Evolutionary conservation across 495 filamentous ascomycete species (phyloP), one percentile per base, ranked within the genome.

Genomic region (Aspergillus wentii): DNA sequence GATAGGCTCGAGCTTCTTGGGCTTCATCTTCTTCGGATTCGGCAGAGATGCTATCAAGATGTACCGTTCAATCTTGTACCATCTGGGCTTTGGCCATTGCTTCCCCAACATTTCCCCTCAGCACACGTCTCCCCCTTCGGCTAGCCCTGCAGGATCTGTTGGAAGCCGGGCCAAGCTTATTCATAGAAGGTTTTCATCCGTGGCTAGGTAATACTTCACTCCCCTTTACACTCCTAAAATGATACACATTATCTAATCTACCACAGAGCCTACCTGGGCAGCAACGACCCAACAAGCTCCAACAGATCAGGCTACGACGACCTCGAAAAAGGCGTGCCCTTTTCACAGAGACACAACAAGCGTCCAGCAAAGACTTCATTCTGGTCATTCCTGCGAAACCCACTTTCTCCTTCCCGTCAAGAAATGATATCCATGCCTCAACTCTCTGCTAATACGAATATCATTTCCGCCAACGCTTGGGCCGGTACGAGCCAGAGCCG

Each of bases 11-110:
- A 75, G 75, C 0, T 68, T 82, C 30, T 44, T 80, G 31, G 68
- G 87, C 10, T 86, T 94, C 46, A 38, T 78, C 25, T 83, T 89
- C 68, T 95, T 94, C 51, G 92, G 92, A 19, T 75, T 83, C 11
- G 88, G 86, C 11, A 67, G 64, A 15, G 91, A 95, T 40, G 86
- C 85, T 3, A 59, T 74, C n/a, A 71, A 72, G 30, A 78, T 84
- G 59, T 95, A 96, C 56, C 72, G 78, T 35, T 54, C 52, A 3
- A 69, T 56, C 23, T 39, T 56, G 43, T 44, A 54, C 36, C 43
- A 31, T 32, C 36, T 60, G 32, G 63, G 54, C 11, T 40, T 66
- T 14, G 52, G 50, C 13, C 45, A 49, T 18, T 61, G 43, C 33
- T 57, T 59, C 40, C 41, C 41, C 8, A 13, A 42, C 3, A 27